A percentile compares a stretch with the other conserved stretches of the same genome.
Conservation (phyloP, 2,329 filamentous ascomycete genomes). For the Diaporthe velutina region DNA sequence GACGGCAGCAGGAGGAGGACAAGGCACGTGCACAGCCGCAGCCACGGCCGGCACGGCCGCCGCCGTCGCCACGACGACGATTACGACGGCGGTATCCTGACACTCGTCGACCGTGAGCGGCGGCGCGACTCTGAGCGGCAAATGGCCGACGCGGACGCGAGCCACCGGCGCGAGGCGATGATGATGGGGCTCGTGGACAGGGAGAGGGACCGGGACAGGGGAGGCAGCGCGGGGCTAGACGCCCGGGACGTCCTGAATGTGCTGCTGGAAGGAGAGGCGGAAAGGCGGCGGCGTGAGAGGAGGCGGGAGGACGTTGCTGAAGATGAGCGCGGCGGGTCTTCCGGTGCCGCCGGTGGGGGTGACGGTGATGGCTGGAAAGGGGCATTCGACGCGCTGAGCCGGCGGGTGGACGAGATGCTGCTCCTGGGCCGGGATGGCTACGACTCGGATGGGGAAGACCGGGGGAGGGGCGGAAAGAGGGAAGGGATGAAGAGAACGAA, state of each 20-base stretch:
- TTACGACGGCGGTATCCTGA: neutral
- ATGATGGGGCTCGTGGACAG: constrained; percentile 31
- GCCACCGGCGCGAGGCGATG: constrained; percentile 3
- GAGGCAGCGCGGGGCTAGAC: neutral
- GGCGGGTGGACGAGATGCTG: constrained; percentile 24
- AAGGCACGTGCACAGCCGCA: neutral
- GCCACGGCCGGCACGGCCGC: no score
- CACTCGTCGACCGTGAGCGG: constrained; percentile 16
- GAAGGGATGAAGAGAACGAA: no score
- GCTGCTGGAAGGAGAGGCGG: constrained; percentile 23
- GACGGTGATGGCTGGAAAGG: neutral
- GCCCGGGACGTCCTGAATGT: neutral
- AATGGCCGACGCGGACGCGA: constrained; percentile 15
- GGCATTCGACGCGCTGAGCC: neutral
- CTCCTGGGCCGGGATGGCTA: constrained; percentile 4
- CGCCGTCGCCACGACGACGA: neutral
- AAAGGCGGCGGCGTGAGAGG: neutral
- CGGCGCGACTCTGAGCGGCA: constrained; percentile 21
- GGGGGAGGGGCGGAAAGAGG: neutral
- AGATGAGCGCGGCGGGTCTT: no score
- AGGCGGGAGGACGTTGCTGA: neutral
- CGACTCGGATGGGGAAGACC: no score
- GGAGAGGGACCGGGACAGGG: neutral
- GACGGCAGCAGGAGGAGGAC: no score
- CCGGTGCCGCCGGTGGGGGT: neutral